A percentile compares a stretch with the other conserved stretches of the same genome.
These are phyloP conservation scores for Spatholobus suberectus DNA, from an alignment of 306 rosid species.

Conservation along the genomic window DNA sequence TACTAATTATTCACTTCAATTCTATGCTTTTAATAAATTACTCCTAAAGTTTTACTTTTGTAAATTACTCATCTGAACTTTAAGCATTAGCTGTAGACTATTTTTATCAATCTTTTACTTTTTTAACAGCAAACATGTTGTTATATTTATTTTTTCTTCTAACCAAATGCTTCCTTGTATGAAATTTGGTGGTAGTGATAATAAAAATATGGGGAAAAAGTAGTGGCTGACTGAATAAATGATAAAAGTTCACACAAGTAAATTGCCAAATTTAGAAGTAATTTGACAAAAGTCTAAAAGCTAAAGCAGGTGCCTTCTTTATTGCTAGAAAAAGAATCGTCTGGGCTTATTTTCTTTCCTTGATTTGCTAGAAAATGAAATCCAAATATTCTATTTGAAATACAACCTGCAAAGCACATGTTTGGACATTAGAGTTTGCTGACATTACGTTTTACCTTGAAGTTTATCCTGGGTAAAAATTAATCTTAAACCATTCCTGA, in stretches of 20 bases:
- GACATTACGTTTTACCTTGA: neutral
- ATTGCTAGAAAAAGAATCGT: neutral
- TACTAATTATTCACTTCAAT: neutral
- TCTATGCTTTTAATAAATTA: neutral
- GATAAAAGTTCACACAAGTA: neutral
- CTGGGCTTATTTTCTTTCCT: conserved; percentile 1
- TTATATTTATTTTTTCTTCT: neutral
- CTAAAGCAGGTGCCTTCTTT: neutral
- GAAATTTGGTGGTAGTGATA: neutral
- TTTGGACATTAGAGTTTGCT: conserved; percentile 8
- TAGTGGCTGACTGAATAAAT: neutral
- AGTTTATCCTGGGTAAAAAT: neutral
- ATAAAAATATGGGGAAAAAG: neutral
- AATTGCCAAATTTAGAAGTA: neutral
- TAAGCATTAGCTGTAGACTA: neutral
- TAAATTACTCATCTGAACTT: neutral
- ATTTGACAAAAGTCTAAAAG: neutral
- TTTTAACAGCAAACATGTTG: neutral
- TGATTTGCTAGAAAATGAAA: neutral
- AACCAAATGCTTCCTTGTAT: conserved; percentile 1
- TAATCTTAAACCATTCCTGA: neutral
- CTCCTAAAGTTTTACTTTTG: neutral
- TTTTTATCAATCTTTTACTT: neutral
- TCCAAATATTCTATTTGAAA: neutral
- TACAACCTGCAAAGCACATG: neutral